Evolutionary conservation across 2,329 filamentous ascomycete species (phyloP), one percentile per base, ranked within the genome.

Genomic region (Sclerotinia borealis): DNA sequence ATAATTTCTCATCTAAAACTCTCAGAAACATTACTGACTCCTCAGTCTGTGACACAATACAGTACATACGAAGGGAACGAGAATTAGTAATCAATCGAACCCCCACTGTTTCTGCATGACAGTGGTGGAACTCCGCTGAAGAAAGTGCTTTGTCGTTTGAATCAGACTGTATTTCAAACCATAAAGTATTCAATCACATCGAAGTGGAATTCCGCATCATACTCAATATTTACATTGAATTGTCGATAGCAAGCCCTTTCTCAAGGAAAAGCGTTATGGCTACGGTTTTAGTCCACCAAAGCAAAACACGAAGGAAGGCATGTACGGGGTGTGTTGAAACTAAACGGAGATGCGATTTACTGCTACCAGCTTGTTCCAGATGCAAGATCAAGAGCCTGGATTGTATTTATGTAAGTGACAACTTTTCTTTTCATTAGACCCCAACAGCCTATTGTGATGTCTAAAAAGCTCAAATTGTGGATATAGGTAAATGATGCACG

Each of bases 321-420:
- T 72, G 69, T 58, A 37, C 45, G 2, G 61, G 48, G 9, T 71
- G 69, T 37, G 67, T 70, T 17, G 68, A 68, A 49, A 64, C 68
- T 3, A 72, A 72, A 64, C 43, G 68, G 51, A 66, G 68, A 64
- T 71, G 69, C 39, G 69, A 72, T 56, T 64, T 71, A 39, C 61
- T 61, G 17, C 43, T 69, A 11, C 70, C 69, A 4, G 17, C 11
- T 11, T 72, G 69, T 60, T 56, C 62, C 10, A 65, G 69, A 36
- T 72, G 70, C 48, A 56, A 25, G 8, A 64, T 29, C 8, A 64
- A 63, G 41, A 36, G 50, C 2, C 15, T 68, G 19, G 34, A 29
- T n/a, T 72, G 70, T 61, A 39, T 59, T 29, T 71, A 71, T 64
- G 69, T 69, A 47, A 63, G 68, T 66, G 6, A n/a, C 2, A 17